Evolutionary conservation across 2,329 filamentous ascomycete species (phyloP).

Genomic region (Scytalidium lignicola): DNA sequence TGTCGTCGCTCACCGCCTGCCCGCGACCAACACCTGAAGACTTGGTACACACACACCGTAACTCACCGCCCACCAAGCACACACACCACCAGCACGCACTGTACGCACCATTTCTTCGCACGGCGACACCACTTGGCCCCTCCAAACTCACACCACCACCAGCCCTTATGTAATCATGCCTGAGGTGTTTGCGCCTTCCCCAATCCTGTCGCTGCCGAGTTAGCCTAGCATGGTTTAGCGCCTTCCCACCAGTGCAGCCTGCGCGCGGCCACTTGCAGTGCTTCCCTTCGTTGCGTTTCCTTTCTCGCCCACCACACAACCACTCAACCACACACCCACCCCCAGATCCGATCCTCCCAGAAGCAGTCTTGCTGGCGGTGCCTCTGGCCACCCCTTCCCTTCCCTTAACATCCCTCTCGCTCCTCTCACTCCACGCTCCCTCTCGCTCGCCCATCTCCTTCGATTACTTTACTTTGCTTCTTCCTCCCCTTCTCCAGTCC

Average conservation of each 20-base stretch:
- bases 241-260: background rate
- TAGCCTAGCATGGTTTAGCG: background rate
- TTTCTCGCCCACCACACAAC: background rate
- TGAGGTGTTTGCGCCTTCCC: background rate
- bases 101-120: too few relatives aligned
- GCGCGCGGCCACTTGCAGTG: background rate
- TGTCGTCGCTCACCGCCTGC: background rate
- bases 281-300: background rate
- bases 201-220: background rate
- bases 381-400: background rate
- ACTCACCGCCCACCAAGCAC: background rate
- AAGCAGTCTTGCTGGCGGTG: background rate
- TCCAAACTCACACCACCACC: too few relatives aligned
- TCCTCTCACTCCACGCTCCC: conserved; percentile 21
- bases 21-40: background rate
- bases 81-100: background rate
- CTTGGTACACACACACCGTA: background rate
- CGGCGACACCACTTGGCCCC: too few relatives aligned
- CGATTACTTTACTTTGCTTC: too few relatives aligned
- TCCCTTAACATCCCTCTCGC: conserved; percentile 1
- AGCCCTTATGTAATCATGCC: background rate
- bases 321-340: background rate
- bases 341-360: background rate
- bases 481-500: conserved; percentile 26
- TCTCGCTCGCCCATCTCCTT: conserved; percentile 29